Percentiles rank a stretch among this genome's conserved stretches.
These are phyloP conservation scores for Termitomyces sp. DNA, from an alignment of 768 basidiomycete genomes.

Conservation along the genomic window DNA sequence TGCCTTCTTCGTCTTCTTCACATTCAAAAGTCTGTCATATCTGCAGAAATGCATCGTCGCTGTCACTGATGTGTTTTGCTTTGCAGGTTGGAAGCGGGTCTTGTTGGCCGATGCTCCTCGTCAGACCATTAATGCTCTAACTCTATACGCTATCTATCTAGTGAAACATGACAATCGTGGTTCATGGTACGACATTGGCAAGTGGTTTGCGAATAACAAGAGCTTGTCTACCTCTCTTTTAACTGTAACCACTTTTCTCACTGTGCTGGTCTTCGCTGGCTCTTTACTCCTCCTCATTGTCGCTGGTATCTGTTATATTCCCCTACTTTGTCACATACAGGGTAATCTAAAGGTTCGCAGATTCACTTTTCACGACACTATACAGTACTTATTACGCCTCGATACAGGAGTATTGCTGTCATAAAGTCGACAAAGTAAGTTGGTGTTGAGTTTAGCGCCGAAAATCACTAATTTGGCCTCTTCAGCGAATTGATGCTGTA, in stretches of 20 bases:
- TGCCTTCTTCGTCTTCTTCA: conserved; percentile 99
- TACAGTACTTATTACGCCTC: conserved; percentile 1
- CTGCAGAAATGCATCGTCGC: background rate
- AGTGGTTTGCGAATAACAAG: conserved; percentile 74
- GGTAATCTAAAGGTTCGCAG: conserved; percentile 85
- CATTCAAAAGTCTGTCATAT: conserved; percentile 81
- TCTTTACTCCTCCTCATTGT: conserved; percentile 76
- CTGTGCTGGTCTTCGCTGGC: conserved; percentile 80
- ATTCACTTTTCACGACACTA: background rate
- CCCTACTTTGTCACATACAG: conserved; percentile 92
- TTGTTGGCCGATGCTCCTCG: conserved; percentile 93
- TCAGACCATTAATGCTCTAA: conserved; percentile 95
- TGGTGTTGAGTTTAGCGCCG: background rate
- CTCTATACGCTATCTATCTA: conserved; percentile 84
- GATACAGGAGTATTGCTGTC: conserved; percentile 88
- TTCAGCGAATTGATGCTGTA: conserved; percentile 84
- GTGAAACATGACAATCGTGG: conserved; percentile 33
- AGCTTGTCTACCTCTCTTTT: conserved; percentile 72
- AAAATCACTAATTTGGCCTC: background rate
- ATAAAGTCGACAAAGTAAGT: conserved; percentile 93
- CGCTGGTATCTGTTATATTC: conserved; percentile 87
- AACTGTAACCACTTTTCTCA: conserved; percentile 86
- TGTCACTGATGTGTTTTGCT: background rate
- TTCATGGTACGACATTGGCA: conserved; percentile 61
- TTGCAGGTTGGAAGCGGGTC: conserved; percentile 78